These are phyloP conservation scores for Berkeleyomyces basicola DNA, from an alignment of 2,329 filamentous ascomycete species.

Conservation along the genomic window DNA sequence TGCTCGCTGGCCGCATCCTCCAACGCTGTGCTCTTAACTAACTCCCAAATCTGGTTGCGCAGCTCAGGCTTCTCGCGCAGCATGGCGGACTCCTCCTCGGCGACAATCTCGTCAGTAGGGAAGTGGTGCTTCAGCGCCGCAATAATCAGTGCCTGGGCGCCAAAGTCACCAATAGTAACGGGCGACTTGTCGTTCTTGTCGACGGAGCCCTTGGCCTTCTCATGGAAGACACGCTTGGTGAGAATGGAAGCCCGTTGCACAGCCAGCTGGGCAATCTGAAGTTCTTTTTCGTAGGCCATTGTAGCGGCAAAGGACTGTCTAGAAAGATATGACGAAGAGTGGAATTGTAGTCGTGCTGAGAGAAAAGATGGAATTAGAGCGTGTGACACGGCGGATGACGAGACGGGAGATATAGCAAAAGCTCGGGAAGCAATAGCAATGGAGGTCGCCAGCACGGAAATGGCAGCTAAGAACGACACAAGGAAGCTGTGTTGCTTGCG, in stretches of 20 bases:
- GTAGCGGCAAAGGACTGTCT: conserved; percentile 19
- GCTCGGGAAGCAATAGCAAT: background rate
- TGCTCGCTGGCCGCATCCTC: conserved; percentile 41
- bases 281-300: conserved; percentile 42
- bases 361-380: conserved; percentile 6
- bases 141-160: conserved; percentile 92
- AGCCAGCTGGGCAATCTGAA: conserved; percentile 69
- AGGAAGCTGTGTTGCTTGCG: background rate
- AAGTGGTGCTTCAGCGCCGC: conserved; percentile 78
- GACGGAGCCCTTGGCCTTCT: conserved; percentile 76
- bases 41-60: conserved; percentile 57
- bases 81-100: conserved; percentile 79
- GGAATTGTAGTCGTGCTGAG: background rate
- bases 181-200: conserved; percentile 92
- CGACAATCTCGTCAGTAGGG: conserved; percentile 78
- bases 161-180: conserved; percentile 95
- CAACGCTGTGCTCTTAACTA: conserved; percentile 52
- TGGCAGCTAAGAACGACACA: background rate
- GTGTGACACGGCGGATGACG: background rate
- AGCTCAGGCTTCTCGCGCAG: conserved; percentile 56
- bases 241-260: conserved; percentile 57
- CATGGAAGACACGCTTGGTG: conserved; percentile 43
- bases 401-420: background rate
- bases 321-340: background rate
- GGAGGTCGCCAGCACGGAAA: background rate